Conservation (phyloP, 106 monocot species). For the Allium sativum region DNA sequence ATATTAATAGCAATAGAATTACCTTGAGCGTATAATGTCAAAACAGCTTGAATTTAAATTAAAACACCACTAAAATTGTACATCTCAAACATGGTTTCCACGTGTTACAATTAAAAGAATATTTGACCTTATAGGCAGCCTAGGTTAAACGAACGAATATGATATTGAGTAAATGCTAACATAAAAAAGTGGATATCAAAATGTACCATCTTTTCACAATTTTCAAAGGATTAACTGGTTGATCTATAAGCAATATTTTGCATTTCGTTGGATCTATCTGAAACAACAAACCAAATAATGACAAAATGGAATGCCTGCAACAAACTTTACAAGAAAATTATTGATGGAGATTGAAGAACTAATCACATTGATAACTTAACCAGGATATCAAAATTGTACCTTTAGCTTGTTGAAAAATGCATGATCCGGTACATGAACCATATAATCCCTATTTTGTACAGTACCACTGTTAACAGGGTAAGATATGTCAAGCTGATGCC, state of each 20-base stretch:
- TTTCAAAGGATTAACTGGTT: constrained; percentile 95
- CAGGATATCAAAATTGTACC: constrained; percentile 25
- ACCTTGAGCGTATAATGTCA: constrained; percentile 99
- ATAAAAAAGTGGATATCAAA: not conserved
- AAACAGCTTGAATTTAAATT: constrained; percentile 97
- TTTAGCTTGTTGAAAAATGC: constrained; percentile 83
- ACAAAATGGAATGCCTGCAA: not conserved
- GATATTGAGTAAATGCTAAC: not conserved
- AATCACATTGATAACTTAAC: not conserved
- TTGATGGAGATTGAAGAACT: not conserved
- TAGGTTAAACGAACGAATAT: not conserved
- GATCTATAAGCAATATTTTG: constrained; percentile 95
- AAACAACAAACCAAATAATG: constrained; percentile 12
- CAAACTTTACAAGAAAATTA: not conserved
- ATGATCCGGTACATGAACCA: constrained; percentile 93
- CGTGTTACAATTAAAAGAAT: constrained; percentile 29
- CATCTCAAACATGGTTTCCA: constrained; percentile 99
- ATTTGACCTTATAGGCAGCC: not conserved
- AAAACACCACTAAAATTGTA: constrained; percentile 77
- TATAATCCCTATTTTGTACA: constrained; percentile 98
- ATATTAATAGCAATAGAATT: not conserved
- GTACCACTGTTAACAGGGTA: constrained; percentile 96
- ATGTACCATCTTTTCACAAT: constrained; percentile 87
- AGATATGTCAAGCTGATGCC: constrained; percentile 81
- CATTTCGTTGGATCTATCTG: constrained; percentile 88